Base-by-base conservation (phyloP, 768 basidiomycete genomes). In the Mycena vitilis region DNA sequence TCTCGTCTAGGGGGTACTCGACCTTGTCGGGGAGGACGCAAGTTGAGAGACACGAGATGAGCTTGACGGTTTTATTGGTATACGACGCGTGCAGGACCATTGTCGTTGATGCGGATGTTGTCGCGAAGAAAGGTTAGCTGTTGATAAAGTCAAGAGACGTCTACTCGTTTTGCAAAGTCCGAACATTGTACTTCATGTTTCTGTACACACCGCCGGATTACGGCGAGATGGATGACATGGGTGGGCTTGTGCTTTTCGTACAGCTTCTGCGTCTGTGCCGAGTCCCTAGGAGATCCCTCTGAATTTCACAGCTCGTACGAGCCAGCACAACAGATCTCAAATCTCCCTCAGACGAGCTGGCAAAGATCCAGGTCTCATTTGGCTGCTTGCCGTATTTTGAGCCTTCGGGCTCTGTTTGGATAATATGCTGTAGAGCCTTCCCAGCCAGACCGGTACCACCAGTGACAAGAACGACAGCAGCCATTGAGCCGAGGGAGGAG, bases 351-450 rank as follows among this genome's bases (percentile, higher is more conserved):
- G 83, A 81, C 45, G 86, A 87, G 49, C 82, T 80, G 16, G 85
- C 82, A 78, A 91, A 94, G 57, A 92, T 81, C 92, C 92, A 94
- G 51, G 82, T 81, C 80, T 94, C 92, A 54, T 86, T 87, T 18
- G 82, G 77, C 10, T 73, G 78, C 67, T 85, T 88, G 40, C 90
- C 91, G 71, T 88, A 93, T 55, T 83, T 81, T 37, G 87, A 88
- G 15, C 87, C 89, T 48, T 81, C 81, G 0, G 89, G 85, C 71
- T 93, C 92, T 34, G 81, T 85, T 49, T 91, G 83, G 76, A 92
- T 85, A 16, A 90, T 81, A 68, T 87, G 79, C 70, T 87, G 75
- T 73, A 93, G 86, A 23, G 85, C 91, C 62, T 82, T 82, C 5
- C 91, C 91, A 25, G 92, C 89, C 69, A 92, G 87, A 36, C 91